Evolutionary conservation across 2,329 filamentous ascomycete species (phyloP).

Genomic region (Exophiala phaeomuriformis): DNA sequence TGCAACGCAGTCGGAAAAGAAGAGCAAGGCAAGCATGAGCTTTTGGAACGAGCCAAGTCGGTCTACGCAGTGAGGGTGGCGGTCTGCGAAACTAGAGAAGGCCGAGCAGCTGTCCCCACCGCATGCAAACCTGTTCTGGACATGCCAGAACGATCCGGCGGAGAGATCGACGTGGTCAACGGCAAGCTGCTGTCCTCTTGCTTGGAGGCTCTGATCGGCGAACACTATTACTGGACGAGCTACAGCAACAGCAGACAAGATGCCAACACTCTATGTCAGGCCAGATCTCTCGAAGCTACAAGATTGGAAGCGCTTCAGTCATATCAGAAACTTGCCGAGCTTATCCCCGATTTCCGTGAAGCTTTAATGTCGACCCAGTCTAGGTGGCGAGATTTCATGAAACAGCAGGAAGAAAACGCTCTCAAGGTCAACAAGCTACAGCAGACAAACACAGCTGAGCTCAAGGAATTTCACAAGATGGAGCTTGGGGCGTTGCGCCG

Average conservation of each 20-base stretch:
- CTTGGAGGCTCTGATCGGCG: slow-evolving; percentile 46
- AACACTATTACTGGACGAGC: slow-evolving; percentile 56
- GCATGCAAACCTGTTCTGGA: slow-evolving; percentile 45
- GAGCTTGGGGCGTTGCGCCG: slow-evolving; percentile 8
- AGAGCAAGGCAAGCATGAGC: slow-evolving; percentile 28
- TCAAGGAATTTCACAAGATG: slow-evolving; percentile 8
- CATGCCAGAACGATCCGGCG: slow-evolving; percentile 18
- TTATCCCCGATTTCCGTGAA: slow-evolving; percentile 18
- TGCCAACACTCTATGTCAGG: slow-evolving; percentile 56
- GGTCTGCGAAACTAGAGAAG: slow-evolving; percentile 54
- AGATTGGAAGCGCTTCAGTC: slow-evolving; percentile 19
- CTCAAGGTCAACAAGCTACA: slow-evolving; percentile 9
- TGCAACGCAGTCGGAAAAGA: slow-evolving; percentile 17
- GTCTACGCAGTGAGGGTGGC: slow-evolving; percentile 57
- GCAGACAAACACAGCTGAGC: slow-evolving; percentile 8
- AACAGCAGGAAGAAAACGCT: slow-evolving; percentile 13
- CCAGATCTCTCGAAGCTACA: slow-evolving; percentile 35
- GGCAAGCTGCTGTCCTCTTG: slow-evolving; percentile 42
- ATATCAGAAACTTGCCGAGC: slow-evolving; percentile 19
- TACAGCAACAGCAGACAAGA: slow-evolving; percentile 58
- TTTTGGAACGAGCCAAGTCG: slow-evolving; percentile 44
- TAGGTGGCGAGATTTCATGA: slow-evolving; percentile 16
- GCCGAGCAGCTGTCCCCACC: slow-evolving; percentile 44
- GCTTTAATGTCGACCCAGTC: slow-evolving; percentile 11
- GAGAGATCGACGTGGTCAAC: slow-evolving; percentile 24